phyloP scores from a whole-genome alignment of 495 filamentous ascomycete genomes.

The Lophiotrema nucula region DNA sequence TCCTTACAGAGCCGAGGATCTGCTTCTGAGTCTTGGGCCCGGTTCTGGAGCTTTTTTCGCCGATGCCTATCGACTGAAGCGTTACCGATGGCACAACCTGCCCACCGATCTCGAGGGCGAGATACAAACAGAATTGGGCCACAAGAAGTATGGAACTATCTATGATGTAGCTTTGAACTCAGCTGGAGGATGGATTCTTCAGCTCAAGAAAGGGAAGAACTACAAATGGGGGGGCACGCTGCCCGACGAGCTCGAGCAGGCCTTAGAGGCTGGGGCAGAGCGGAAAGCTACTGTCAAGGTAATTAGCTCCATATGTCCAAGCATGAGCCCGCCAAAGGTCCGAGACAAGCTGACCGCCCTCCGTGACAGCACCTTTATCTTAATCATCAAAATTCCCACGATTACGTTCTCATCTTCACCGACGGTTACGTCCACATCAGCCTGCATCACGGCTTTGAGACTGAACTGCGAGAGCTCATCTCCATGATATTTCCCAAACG shows the following conservation, averaged over 20 bases:
- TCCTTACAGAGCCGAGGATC: background rate
- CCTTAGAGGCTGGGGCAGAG: background rate
- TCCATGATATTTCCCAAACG: background rate
- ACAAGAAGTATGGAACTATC: background rate
- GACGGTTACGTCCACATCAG: background rate
- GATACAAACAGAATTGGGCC: background rate
- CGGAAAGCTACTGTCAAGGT: background rate
- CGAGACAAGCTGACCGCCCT: background rate
- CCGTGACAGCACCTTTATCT: background rate
- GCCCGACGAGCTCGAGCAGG: background rate
- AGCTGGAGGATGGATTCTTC: background rate
- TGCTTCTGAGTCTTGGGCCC: background rate
- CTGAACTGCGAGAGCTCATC: background rate
- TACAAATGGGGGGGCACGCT: constrained; percentile 3
- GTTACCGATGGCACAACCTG: background rate
- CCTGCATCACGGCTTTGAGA: constrained; percentile 2
- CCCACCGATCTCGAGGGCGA: background rate
- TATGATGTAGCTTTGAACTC: constrained; percentile 1
- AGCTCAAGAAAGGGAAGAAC: background rate
- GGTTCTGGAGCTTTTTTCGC: background rate
- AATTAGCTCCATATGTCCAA: background rate
- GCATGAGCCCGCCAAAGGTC: too few relatives aligned
- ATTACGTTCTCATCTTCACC: constrained; percentile 4
- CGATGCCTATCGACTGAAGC: background rate
- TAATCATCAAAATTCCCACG: constrained; percentile 1